These are phyloP conservation scores for Yamadazyma insecticola DNA, from an alignment of 805 yeast species.

Conservation along the genomic window DNA sequence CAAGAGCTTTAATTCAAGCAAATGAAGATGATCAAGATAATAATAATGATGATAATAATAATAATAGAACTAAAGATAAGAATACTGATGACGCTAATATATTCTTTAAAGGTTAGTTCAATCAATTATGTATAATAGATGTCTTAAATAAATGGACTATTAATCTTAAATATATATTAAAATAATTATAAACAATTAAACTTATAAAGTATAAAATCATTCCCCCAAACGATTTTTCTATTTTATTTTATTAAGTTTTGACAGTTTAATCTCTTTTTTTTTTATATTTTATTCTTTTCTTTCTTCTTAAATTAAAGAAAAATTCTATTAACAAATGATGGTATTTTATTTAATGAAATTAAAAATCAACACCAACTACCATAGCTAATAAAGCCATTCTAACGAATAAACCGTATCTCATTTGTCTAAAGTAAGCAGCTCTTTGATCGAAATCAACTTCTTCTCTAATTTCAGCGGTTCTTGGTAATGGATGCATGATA, in stretches of 20 bases:
- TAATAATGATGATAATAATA: neutral
- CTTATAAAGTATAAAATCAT: constrained; percentile 6
- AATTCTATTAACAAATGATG: neutral
- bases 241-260: neutral
- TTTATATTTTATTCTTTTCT: constrained; percentile 1
- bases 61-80: constrained; percentile 4
- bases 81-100: constrained; percentile 15
- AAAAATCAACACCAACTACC: constrained; percentile 94
- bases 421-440: constrained; percentile 99
- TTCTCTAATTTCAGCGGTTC: constrained; percentile 93
- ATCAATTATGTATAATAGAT: neutral
- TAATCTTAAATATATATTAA: constrained; percentile 3
- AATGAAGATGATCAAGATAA: constrained; percentile 24
- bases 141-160: neutral
- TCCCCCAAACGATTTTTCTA: constrained; percentile 14
- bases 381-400: constrained; percentile 98
- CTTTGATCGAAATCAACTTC: constrained; percentile 99
- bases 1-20: constrained; percentile 61
- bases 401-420: constrained; percentile 96
- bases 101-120: constrained; percentile 14
- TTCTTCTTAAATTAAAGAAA: no score
- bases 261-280: no score
- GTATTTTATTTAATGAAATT: constrained; percentile 9
- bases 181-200: constrained; percentile 4
- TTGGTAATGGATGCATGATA: constrained; percentile 98